These are phyloP conservation scores for Actinidia polygama DNA, from an alignment of 179 eudicot species.

Conservation along the genomic window DNA sequence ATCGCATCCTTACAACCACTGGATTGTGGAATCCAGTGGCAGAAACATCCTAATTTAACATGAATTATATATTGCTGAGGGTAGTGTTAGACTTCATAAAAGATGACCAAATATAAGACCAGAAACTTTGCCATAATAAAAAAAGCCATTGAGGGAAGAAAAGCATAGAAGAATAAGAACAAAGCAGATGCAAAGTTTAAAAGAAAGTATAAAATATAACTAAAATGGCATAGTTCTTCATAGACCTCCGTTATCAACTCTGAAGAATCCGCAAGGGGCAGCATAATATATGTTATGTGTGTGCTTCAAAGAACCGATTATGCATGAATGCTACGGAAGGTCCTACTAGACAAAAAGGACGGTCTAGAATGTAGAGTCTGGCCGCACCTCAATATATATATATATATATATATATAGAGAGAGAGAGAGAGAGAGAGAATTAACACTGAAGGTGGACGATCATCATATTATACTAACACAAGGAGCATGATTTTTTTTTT, in stretches of 20 bases:
- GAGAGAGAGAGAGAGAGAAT: too few species aligned
- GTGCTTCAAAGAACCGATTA: neutral
- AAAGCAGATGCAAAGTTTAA: constrained; percentile 16
- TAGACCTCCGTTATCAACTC: constrained; percentile 3
- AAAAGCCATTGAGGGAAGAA: neutral
- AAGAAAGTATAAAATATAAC: neutral
- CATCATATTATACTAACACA: neutral
- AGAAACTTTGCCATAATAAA: constrained; percentile 3
- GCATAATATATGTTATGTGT: neutral
- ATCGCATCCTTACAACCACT: neutral
- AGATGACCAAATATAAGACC: constrained; percentile 7
- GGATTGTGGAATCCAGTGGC: neutral
- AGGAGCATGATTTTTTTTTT: neutral
- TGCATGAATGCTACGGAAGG: constrained; percentile 18
- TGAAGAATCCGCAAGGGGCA: constrained; percentile 5
- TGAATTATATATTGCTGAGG: neutral
- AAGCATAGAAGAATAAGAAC: constrained; percentile 22
- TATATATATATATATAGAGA: too few species aligned
- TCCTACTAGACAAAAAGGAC: constrained; percentile 21
- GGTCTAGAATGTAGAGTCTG: constrained; percentile 10
- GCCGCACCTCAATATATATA: neutral
- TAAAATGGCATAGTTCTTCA: constrained; percentile 1
- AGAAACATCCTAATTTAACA: neutral
- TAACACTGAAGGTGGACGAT: neutral
- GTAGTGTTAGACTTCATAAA: neutral